Conservation (phyloP, 1,139 yeast species). For the Martiniozyma asiatica region DNA sequence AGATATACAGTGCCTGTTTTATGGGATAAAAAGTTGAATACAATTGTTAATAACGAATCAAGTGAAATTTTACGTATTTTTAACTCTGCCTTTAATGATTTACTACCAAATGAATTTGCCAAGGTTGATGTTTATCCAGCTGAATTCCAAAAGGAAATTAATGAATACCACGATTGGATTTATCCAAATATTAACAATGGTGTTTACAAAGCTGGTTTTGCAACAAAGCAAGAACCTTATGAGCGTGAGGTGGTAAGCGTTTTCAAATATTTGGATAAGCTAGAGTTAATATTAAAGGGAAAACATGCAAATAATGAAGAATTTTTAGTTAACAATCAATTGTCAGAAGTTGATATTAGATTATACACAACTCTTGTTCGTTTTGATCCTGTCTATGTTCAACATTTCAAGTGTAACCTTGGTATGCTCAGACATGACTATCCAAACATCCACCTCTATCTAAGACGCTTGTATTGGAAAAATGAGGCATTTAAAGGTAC, state of each 20-base stretch:
- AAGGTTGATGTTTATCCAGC: constrained; percentile 56
- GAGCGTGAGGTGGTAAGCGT: constrained; percentile 56
- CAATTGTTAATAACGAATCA: constrained; percentile 86
- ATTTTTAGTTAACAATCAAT: constrained; percentile 48
- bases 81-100: constrained; percentile 55
- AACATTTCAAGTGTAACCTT: constrained; percentile 88
- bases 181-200: constrained; percentile 85
- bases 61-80: constrained; percentile 80
- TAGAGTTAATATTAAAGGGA: constrained; percentile 49
- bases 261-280: constrained; percentile 61
- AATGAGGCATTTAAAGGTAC: constrained; percentile 58
- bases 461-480: constrained; percentile 79
- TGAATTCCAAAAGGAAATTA: constrained; percentile 42
- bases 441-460: constrained; percentile 71
- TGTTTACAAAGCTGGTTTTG: constrained; percentile 88
- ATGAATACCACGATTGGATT: constrained; percentile 72
- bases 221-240: constrained; percentile 74
- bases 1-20: constrained; percentile 86
- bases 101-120: constrained; percentile 34
- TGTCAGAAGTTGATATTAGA: constrained; percentile 87
- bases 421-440: constrained; percentile 72
- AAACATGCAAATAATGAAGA: constrained; percentile 31
- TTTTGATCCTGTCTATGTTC: constrained; percentile 85
- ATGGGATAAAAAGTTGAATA: constrained; percentile 74
- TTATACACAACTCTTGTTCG: constrained; percentile 74